Conservation (phyloP, 2,329 filamentous ascomycete species). For the Paracoccidioides lutzii region DNA sequence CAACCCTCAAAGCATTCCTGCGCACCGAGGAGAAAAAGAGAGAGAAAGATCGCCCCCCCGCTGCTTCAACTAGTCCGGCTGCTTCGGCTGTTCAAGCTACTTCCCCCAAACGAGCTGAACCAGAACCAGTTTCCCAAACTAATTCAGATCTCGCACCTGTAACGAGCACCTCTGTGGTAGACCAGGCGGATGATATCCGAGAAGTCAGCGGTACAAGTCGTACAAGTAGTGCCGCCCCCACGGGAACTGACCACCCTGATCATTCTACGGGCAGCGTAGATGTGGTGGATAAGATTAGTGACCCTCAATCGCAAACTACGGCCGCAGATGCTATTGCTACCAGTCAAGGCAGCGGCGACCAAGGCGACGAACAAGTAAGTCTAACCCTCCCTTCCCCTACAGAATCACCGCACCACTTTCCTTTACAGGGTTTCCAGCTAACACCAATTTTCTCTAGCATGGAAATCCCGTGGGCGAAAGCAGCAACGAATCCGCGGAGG, state of each 20-base stretch:
- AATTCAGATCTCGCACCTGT: not conserved
- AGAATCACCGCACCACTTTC: not conserved
- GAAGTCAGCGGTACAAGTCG: not conserved
- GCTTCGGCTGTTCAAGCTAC: constrained; percentile 11
- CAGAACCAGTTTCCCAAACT: not conserved
- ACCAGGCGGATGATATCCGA: not conserved
- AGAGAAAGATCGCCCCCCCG: constrained; percentile 44
- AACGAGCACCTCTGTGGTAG: not conserved
- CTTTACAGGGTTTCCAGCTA: not conserved
- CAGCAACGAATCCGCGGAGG: not conserved
- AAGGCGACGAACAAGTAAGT: constrained; percentile 3
- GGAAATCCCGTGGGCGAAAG: not conserved
- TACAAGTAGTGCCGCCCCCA: no score
- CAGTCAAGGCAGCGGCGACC: not conserved
- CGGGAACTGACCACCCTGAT: no score
- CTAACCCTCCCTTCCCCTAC: not conserved
- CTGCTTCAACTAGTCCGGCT: constrained; percentile 18
- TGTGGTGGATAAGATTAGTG: not conserved
- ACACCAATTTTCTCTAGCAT: not conserved
- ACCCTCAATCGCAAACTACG: not conserved
- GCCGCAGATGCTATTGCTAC: not conserved
- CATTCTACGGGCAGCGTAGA: not conserved
- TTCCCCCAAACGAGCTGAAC: constrained; percentile 4
- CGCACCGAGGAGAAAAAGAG: constrained; percentile 85
- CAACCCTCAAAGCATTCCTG: constrained; percentile 81